phyloP scores from a whole-genome alignment of 352 stramenopile genomes.

The Phytopythium ostracodes region DNA sequence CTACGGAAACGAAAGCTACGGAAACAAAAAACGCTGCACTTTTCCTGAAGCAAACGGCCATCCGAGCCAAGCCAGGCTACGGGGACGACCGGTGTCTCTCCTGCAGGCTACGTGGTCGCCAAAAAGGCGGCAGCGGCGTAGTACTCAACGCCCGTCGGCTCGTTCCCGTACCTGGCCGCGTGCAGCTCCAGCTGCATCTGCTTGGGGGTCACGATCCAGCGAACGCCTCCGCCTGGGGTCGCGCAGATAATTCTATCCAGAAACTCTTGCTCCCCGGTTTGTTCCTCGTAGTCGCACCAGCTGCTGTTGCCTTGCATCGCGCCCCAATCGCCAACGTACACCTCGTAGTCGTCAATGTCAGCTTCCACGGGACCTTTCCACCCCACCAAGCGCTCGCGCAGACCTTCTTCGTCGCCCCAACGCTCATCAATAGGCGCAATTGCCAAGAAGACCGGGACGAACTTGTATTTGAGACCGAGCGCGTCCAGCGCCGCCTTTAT shows the following conservation, averaged over 20 bases:
- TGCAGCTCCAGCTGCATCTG: background rate
- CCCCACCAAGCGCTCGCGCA: background rate
- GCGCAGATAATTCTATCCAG: background rate
- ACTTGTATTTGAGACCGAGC: background rate
- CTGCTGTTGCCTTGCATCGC: background rate
- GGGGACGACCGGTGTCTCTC: no score
- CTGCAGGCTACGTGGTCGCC: background rate
- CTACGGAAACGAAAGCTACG: no score
- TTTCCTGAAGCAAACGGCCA: no score
- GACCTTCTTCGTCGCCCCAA: background rate
- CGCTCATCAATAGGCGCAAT: background rate
- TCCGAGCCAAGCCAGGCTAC: no score
- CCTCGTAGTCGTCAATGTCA: background rate
- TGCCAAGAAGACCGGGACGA: background rate
- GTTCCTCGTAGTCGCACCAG: background rate
- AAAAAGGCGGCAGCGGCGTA: slow-evolving; percentile 1
- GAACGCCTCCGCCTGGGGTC: background rate
- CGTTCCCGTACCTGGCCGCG: background rate
- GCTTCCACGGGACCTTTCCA: background rate
- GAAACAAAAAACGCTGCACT: no score
- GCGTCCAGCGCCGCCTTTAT: background rate
- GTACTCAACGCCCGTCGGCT: background rate
- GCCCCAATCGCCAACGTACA: background rate
- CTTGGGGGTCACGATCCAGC: background rate
- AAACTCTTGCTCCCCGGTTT: background rate